Evolutionary conservation across 2,329 filamentous ascomycete species (phyloP).

Genomic region (Aplosporella prunicola): DNA sequence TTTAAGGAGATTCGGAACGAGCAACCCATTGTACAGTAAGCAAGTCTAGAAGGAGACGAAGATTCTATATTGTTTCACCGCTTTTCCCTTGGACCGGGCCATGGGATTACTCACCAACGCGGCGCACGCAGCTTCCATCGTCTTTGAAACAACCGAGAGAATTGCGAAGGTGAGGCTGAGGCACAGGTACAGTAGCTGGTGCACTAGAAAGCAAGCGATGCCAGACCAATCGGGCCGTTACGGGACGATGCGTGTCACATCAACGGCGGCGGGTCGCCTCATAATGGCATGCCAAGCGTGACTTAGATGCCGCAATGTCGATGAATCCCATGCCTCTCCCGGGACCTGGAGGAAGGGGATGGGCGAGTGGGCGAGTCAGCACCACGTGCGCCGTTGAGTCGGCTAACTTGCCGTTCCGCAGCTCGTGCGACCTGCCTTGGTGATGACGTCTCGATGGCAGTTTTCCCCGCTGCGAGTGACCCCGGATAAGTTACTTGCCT

Average conservation of each 20-base stretch:
- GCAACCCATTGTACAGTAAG: neutral
- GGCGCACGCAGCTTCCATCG: neutral
- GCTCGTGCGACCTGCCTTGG: constrained; percentile 5
- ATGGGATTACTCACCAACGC: neutral
- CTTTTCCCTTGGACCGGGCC: neutral
- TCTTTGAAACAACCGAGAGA: neutral
- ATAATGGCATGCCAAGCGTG: no score
- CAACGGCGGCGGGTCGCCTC: neutral
- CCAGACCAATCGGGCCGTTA: constrained; percentile 4
- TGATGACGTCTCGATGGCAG: no score
- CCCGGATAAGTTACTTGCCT: no score
- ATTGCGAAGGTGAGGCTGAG: neutral
- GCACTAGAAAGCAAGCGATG: neutral
- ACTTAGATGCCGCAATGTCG: no score
- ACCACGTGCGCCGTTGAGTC: constrained; percentile 3
- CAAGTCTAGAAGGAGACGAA: neutral
- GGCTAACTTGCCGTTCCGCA: constrained; percentile 7
- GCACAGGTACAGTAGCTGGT: no score
- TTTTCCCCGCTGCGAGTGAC: no score
- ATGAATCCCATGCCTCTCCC: no score
- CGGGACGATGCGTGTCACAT: neutral
- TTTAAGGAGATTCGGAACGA: neutral
- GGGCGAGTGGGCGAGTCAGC: neutral
- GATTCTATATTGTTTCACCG: neutral
- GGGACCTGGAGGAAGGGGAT: no score